Evolutionary conservation across 495 filamentous ascomycete species (phyloP), one percentile per base, ranked within the genome.

Genomic region (Xylaria grammica): DNA sequence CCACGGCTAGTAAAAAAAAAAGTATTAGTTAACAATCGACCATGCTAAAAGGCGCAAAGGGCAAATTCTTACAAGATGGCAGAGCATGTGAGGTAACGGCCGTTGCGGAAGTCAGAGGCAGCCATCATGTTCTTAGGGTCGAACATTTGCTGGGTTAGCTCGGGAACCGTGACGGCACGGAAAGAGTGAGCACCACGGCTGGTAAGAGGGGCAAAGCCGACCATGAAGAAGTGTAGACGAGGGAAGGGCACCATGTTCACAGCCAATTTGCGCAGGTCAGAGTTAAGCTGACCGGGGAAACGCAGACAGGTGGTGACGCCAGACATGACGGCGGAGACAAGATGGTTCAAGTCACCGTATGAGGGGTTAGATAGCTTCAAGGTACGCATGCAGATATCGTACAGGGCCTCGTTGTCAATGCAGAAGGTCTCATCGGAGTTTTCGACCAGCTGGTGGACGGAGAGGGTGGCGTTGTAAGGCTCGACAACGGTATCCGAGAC

Each of bases 121-220:
- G 95, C 95, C 95, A 99, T 99, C 95, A 99, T 99, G 88, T 99
- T 99, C 91, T 99, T 99, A 75, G 95, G 95, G 85, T 99, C 95
- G 86, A 92, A 99, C 93, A 99, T 99, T 82, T 99, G 95, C 86
- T 99, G 95, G 75, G 95, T 99, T 80, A 99, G 87, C 86, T 99
- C 95, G 36, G 96, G 95, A 65, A 99, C 95, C 75, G 88, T 91
- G 79, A 99, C 90, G 67, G 96, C 93, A 77, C 95, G 96, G 95
- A 98, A 99, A 66, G 89, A 90, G 86, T 93, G 76, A 72, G 94
- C 88, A 74, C 94, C 93, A 80, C 95, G 93, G 86, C 91, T 94
- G 77, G 95, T 99, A 70, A 99, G 89, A 77, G 95, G 95, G 79
- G 95, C 94, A 81, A 99, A 99, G 78, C 95, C 95, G 78, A 99